Percentiles rank a stretch among this genome's conserved stretches.
phyloP scores from a whole-genome alignment of 495 filamentous ascomycete species.

The Beverwykella pulmonaria region DNA sequence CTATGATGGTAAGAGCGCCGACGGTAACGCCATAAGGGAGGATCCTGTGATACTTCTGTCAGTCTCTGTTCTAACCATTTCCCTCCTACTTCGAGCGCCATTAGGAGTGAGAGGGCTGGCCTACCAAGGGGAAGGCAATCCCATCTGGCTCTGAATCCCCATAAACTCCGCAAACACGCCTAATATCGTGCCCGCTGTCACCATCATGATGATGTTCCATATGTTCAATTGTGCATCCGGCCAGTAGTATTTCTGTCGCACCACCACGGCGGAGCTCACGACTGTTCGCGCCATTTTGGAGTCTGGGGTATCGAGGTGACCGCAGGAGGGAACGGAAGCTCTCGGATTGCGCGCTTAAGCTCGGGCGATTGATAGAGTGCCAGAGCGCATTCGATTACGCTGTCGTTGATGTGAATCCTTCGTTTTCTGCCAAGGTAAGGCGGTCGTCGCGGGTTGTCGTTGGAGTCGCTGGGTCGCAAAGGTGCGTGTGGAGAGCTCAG shows the following conservation, averaged over 20 bases:
- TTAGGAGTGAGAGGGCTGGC: slow-evolving; percentile 37
- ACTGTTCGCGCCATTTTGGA: slow-evolving; percentile 35
- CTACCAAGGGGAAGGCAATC: slow-evolving; percentile 80
- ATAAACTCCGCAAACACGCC: slow-evolving; percentile 89
- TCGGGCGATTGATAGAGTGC: neutral
- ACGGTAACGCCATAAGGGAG: slow-evolving; percentile 83
- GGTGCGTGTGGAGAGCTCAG: no score
- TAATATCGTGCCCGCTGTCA: slow-evolving; percentile 73
- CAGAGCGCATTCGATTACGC: neutral
- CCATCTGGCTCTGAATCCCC: slow-evolving; percentile 70
- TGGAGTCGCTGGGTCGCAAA: no score
- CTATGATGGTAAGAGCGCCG: slow-evolving; percentile 46
- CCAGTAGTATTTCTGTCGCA: slow-evolving; percentile 80
- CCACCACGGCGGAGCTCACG: slow-evolving; percentile 40
- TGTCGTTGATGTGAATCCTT: neutral
- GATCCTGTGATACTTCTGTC: slow-evolving; percentile 62
- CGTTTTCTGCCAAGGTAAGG: neutral
- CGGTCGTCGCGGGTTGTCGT: no score
- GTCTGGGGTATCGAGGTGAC: neutral
- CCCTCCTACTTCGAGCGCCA: neutral
- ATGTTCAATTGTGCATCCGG: slow-evolving; percentile 89
- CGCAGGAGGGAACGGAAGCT: neutral
- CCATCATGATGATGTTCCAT: slow-evolving; percentile 87
- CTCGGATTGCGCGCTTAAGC: neutral
- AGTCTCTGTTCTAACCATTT: neutral